Percentiles rank a stretch among this genome's conserved stretches.
These are phyloP conservation scores for Papilionanthe hybrid DNA, from an alignment of 116 monocot genomes.

Conservation along the genomic window DNA sequence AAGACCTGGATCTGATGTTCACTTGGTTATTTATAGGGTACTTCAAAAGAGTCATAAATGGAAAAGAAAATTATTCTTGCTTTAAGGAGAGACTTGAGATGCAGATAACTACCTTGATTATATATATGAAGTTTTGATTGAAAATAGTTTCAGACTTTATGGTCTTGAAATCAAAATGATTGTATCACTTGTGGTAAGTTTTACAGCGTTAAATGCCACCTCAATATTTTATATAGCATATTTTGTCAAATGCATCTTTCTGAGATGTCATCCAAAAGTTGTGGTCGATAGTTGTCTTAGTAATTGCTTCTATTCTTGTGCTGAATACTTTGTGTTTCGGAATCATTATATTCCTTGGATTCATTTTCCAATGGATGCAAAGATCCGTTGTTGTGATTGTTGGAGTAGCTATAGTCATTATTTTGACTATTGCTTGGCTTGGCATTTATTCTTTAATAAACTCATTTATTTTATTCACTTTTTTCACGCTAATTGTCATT, in stretches of 20 bases:
- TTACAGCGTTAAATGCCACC: constrained; percentile 71
- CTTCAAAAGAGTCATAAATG: constrained; percentile 84
- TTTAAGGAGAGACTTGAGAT: constrained; percentile 81
- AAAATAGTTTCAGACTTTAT: constrained; percentile 75
- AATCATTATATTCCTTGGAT: constrained; percentile 68
- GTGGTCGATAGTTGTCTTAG: constrained; percentile 73
- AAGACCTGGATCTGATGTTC: not conserved
- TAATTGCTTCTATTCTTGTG: constrained; percentile 72
- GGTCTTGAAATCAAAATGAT: constrained; percentile 96
- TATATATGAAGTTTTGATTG: constrained; percentile 79
- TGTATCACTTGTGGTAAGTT: constrained; percentile 80
- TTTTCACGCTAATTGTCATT: not conserved
- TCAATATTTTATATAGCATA: constrained; percentile 77
- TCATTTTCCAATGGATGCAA: constrained; percentile 17
- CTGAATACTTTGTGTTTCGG: constrained; percentile 90
- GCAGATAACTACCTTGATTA: constrained; percentile 67
- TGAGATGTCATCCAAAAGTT: constrained; percentile 55
- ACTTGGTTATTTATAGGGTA: constrained; percentile 68
- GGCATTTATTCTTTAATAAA: constrained; percentile 35
- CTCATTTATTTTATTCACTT: not conserved
- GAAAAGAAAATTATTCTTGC: constrained; percentile 73
- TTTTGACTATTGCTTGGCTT: constrained; percentile 84
- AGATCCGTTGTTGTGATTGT: constrained; percentile 77
- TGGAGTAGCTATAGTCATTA: constrained; percentile 63
- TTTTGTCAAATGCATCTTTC: constrained; percentile 70